phyloP scores from a whole-genome alignment of 2,329 filamentous ascomycete species.

The Lasiodiplodia sp. region DNA sequence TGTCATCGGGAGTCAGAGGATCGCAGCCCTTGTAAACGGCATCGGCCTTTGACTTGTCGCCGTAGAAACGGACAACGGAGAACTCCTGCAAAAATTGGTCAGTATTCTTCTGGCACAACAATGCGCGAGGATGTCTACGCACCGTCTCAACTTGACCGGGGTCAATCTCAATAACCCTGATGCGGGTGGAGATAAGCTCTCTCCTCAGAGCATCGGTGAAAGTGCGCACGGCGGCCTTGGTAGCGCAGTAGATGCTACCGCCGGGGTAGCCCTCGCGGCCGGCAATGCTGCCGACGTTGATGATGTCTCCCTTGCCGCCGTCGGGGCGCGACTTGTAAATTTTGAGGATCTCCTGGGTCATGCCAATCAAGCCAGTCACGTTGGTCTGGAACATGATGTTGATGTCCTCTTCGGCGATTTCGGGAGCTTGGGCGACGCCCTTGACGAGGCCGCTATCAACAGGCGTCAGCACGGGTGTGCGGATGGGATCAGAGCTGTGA shows the following conservation, averaged over 20 bases:
- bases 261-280: conserved; percentile 85
- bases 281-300: conserved; percentile 94
- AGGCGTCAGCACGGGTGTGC: not conserved
- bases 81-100: conserved; percentile 64
- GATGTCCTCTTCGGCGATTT: conserved; percentile 83
- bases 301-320: conserved; percentile 86
- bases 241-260: conserved; percentile 91
- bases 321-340: conserved; percentile 75
- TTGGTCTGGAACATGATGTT: conserved; percentile 90
- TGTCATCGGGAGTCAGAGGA: conserved; percentile 86
- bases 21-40: conserved; percentile 82
- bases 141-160: conserved; percentile 89
- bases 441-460: conserved; percentile 78
- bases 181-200: conserved; percentile 80
- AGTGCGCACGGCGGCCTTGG: conserved; percentile 84
- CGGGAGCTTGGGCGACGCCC: conserved; percentile 83
- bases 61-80: conserved; percentile 84
- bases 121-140: not conserved
- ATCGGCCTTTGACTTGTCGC: conserved; percentile 88
- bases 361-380: conserved; percentile 91
- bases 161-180: conserved; percentile 87
- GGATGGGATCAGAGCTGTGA: not conserved
- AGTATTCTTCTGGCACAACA: not conserved
- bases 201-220: conserved; percentile 85
- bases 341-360: conserved; percentile 90